phyloP scores from a whole-genome alignment of 495 filamentous ascomycete genomes.

The Aspergillus saccharolyticus region DNA sequence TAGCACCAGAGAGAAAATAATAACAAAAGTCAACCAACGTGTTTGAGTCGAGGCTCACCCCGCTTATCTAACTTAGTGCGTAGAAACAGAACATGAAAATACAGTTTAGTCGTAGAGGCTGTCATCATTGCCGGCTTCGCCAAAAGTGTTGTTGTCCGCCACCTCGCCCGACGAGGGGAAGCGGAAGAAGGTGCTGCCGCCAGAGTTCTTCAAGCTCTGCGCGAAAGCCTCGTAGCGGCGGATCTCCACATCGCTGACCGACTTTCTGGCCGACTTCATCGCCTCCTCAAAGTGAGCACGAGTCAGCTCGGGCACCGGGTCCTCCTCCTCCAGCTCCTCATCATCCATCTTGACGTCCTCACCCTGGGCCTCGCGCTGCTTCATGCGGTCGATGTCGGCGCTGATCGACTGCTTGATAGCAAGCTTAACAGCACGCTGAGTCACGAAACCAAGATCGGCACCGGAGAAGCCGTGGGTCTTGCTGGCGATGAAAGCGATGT shows the following conservation, averaged over 20 bases:
- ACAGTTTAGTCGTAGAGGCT: conserved; percentile 65
- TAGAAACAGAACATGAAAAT: conserved; percentile 16
- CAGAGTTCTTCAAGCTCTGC: conserved; percentile 96
- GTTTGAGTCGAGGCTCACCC: not conserved
- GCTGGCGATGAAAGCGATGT: conserved; percentile 86
- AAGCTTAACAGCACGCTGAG: conserved; percentile 97
- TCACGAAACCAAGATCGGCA: conserved; percentile 98
- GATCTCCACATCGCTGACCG: conserved; percentile 94
- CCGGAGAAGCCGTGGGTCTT: conserved; percentile 99
- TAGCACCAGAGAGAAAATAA: not conserved
- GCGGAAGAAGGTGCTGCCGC: conserved; percentile 92
- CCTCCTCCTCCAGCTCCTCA: conserved; percentile 73
- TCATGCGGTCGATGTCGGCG: conserved; percentile 78
- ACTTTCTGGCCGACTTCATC: conserved; percentile 87
- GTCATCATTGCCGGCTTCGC: conserved; percentile 81
- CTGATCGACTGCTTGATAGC: conserved; percentile 98
- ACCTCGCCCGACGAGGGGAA: conserved; percentile 75
- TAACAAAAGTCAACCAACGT: not conserved
- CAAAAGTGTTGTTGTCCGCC: conserved; percentile 61
- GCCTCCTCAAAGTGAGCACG: conserved; percentile 98
- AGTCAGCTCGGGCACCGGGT: conserved; percentile 94
- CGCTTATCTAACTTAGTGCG: conserved; percentile 23
- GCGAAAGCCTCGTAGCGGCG: conserved; percentile 97
- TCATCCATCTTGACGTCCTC: conserved; percentile 70
- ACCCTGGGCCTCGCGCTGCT: conserved; percentile 82